Evolutionary conservation across 148 eudicot genomes (phyloP), one percentile per base, ranked within the genome.

Genomic region (Amaranthus hypochondriacus): DNA sequence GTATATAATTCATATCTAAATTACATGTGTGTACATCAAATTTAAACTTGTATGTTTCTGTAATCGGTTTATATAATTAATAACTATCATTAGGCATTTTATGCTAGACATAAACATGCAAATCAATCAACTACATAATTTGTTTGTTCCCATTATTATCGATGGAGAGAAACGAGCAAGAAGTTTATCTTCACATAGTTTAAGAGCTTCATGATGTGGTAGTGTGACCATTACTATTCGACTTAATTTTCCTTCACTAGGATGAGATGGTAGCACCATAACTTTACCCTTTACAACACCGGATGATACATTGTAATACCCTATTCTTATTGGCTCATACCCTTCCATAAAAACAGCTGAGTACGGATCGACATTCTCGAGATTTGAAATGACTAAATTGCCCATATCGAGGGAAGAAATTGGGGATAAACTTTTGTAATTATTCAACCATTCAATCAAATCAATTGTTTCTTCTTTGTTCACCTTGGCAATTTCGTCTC

Each of bases 371-470:
- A 74, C 48, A 51, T 62, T 56, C 62, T 90, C 92, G 0, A 90
- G 70, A 15, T 90, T 82, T 15, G 74, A 71, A 78, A 83, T 79
- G 12, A 84, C 72, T n/a, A 88, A 77, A 56, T 69, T 76, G 64
- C 51, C 57, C 7, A 57, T 75, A 9, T 73, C 82, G 51, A 85
- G 66, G 2, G 15, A 62, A 11, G 70, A 72, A 60, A 79, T 73
- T 28, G 76, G 82, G 59, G 71, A 53, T 2, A 48, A 7, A 49
- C 54, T 11, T 48, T 75, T 70, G 39, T 10, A n/a, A 8, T 53
- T 4, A 28, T 85, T 83, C 61, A 90, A 70, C 91, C 92, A 87
- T 61, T 81, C 85, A 28, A 90, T 74, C 74, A 88, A 79, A 46
- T 84, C 89, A 78, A 81, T 75, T 3, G 84, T 59, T 5, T 65